Evolutionary conservation across 176 grass and related monocot genomes (phyloP).

Genomic region (Puccinellia tenuiflora): DNA sequence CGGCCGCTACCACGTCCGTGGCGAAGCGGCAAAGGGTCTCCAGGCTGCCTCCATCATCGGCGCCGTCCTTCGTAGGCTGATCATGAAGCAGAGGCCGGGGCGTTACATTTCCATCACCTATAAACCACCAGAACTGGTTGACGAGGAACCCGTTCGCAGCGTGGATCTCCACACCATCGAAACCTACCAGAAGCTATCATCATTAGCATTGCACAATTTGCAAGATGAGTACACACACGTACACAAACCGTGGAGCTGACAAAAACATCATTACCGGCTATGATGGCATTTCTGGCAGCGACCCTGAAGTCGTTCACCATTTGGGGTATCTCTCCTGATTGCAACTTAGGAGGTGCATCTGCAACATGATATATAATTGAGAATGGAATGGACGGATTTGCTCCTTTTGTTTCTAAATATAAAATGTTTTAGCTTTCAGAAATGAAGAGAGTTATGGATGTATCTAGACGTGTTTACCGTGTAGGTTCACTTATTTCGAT

Average conservation of each 20-base stretch:
- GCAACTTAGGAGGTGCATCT: not conserved
- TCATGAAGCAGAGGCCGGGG: not conserved
- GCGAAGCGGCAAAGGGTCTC: conserved; percentile 49
- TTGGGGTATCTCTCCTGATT: conserved; percentile 39
- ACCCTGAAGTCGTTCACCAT: conserved; percentile 44
- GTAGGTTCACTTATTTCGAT: too few relatives aligned
- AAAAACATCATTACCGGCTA: conserved; percentile 41
- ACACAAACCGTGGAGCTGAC: not conserved
- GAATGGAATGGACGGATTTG: too few relatives aligned
- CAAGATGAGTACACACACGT: not conserved
- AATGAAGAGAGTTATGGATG: too few relatives aligned
- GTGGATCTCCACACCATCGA: conserved; percentile 67
- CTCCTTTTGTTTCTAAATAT: too few relatives aligned
- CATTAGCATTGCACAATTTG: not conserved
- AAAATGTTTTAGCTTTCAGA: too few relatives aligned
- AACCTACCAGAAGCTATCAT: not conserved
- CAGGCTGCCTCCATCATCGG: conserved; percentile 33
- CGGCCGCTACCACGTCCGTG: conserved; percentile 34
- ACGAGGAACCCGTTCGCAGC: conserved; percentile 44
- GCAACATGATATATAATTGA: not conserved
- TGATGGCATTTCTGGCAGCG: conserved; percentile 57
- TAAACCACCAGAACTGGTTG: conserved; percentile 26
- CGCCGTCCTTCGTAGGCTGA: conserved; percentile 31
- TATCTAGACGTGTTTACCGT: too few relatives aligned
- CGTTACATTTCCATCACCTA: not conserved